Conservation (phyloP, 805 yeast species). For the Kazachstania taianensis region DNA sequence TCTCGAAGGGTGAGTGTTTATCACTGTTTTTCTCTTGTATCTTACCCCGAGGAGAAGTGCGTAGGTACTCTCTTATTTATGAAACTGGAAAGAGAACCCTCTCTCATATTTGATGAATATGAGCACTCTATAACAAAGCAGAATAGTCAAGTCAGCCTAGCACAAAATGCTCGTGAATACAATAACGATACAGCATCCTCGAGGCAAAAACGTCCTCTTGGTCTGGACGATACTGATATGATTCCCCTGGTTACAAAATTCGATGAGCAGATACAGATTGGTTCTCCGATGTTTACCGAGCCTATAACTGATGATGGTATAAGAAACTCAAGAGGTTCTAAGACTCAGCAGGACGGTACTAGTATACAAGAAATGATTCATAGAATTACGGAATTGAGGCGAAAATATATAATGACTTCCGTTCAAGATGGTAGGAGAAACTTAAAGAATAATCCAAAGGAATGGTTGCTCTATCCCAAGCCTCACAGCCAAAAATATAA, state of each 20-base stretch:
- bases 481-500: conserved; percentile 15
- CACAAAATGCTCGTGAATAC: conserved; percentile 7
- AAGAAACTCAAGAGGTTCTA: background rate
- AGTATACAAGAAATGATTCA: conserved; percentile 7
- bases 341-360: background rate
- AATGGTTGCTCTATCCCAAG: conserved; percentile 71
- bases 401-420: conserved; percentile 52
- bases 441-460: conserved; percentile 51
- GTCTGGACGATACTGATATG: conserved; percentile 24
- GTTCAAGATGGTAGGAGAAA: conserved; percentile 56
- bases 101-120: conserved; percentile 1
- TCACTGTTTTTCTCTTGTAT: no score
- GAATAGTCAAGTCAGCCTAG: background rate
- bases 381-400: conserved; percentile 41
- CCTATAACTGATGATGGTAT: no score
- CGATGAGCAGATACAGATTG: conserved; percentile 20
- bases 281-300: conserved; percentile 21
- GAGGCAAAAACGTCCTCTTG: no score
- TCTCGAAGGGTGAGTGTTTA: no score
- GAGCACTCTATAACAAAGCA: conserved; percentile 1
- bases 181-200: no score
- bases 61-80: no score
- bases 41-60: no score
- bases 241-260: conserved; percentile 16
- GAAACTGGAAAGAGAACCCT: conserved; percentile 2